Evolutionary conservation across 139 green algal genomes (phyloP).

Genomic region (Chlamydomonas incerta): DNA sequence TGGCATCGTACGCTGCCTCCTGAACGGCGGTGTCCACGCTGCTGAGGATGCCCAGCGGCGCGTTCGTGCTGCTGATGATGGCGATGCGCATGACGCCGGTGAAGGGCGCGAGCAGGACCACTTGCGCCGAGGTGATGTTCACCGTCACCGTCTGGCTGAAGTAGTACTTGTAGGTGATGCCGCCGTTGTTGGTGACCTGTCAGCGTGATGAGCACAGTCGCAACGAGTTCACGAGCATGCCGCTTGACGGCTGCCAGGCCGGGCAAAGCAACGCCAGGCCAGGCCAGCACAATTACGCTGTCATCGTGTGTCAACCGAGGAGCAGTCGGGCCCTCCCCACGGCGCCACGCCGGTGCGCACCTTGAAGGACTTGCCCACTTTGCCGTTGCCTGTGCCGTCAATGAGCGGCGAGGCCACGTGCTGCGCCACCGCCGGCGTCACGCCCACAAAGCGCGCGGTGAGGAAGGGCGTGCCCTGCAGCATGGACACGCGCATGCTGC

Average conservation of each 20-base stretch:
- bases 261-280: too few relatives aligned
- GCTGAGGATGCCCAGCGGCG: slow-evolving; percentile 1
- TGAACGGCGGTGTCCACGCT: background rate
- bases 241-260: too few relatives aligned
- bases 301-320: too few relatives aligned
- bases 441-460: slow-evolving; percentile 6
- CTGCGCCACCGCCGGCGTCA: slow-evolving; percentile 30
- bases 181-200: slow-evolving; percentile 15
- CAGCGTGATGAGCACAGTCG: too few relatives aligned
- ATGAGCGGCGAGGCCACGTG: background rate
- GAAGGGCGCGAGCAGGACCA: slow-evolving; percentile 44
- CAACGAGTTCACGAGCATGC: too few relatives aligned
- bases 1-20: slow-evolving; percentile 10
- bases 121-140: background rate
- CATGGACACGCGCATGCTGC: slow-evolving; percentile 19
- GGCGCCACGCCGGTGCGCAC: too few relatives aligned
- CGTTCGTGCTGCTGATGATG: slow-evolving; percentile 17
- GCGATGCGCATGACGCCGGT: slow-evolving; percentile 55
- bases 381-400: background rate
- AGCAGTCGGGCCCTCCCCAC: background rate
- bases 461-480: slow-evolving; percentile 44
- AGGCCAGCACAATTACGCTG: too few relatives aligned
- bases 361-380: background rate
- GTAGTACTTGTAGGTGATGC: slow-evolving; percentile 22
- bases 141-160: slow-evolving; percentile 3